Evolutionary conservation across 176 grass and related monocot species (phyloP), one percentile per base, ranked within the genome.

Genomic region (Triticum monococcum): DNA sequence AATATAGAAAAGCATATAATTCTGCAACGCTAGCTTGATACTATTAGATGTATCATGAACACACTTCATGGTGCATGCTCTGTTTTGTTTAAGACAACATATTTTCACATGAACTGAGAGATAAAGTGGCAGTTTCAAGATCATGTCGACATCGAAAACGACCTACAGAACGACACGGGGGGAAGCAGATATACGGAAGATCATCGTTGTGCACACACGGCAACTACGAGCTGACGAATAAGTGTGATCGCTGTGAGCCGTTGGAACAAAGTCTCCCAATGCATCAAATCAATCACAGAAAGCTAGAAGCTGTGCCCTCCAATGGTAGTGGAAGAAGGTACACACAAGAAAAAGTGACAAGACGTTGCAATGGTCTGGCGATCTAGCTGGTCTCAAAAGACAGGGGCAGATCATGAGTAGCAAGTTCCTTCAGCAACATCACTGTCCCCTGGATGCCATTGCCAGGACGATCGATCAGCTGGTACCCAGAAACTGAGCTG

Each of bases 301-400:
- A 23, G 35, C 57, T 48, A 43, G 73, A 79, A 86, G 18, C 45
- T 73, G 31, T 64, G 57, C 17, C 85, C 76, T 75, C 68, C 57
- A 40, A 68, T 62, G 61, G 22, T 80, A 75, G 81, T 87, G 75
- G 89, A 91, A 84, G 73, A 57, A 83, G 32, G 72, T 72, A 74
- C 54, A 59, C 54, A 59, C 71, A 48, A 28, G n/a, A 9, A 48
- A 74, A 74, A 74, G 23, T 48, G 70, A 25, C 2, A 43, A 4
- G 37, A 72, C 5, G 14, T 26, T 46, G 7, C n/a, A 6, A 14
- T 18, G 72, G 72, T 50, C 68, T 28, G 71, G 23, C 8, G 10
- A 23, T 41, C 22, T 72, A 73, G 37, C 63, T 83, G 57, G 89
- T 91, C 67, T 75, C 89, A 52, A 84, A 84, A 84, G 45, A 87